Evolutionary conservation across 306 rosid genomes (phyloP).

Genomic region (Crataegus laevigata): DNA sequence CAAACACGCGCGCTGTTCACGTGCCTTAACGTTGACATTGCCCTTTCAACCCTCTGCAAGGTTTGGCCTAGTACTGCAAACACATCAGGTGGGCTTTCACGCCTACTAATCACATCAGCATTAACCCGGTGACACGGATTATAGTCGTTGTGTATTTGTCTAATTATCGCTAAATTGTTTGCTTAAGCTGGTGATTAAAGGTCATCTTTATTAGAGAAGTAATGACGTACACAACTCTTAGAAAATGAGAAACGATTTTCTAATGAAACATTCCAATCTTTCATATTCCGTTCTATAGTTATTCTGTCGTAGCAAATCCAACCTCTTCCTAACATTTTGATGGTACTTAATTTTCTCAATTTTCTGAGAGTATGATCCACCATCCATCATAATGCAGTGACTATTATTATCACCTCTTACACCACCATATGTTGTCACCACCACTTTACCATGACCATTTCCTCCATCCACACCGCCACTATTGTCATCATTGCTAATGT

Average conservation of each 20-base stretch:
- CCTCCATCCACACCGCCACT: too few species aligned
- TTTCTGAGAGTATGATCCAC: too few species aligned
- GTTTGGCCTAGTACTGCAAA: not conserved
- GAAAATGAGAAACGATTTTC: not conserved
- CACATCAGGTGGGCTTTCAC: not conserved
- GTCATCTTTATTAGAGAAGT: not conserved
- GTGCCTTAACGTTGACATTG: not conserved
- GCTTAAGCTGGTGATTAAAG: not conserved
- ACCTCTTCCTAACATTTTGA: too few species aligned
- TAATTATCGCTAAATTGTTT: not conserved
- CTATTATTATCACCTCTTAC: too few species aligned
- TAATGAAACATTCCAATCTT: not conserved
- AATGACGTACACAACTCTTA: not conserved
- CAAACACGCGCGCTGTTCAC: slow-evolving; percentile 3
- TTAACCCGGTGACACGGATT: not conserved
- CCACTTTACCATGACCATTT: too few species aligned
- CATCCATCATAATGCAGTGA: too few species aligned
- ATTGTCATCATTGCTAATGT: too few species aligned
- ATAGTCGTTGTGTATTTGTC: not conserved
- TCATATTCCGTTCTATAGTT: not conserved
- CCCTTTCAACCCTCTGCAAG: not conserved
- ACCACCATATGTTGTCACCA: too few species aligned
- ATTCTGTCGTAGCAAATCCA: too few species aligned
- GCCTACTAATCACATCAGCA: not conserved
- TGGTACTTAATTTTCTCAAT: too few species aligned